Base-by-base conservation (phyloP, 1,284 basidiomycete genomes). In the Schizophyllum commune region DNA sequence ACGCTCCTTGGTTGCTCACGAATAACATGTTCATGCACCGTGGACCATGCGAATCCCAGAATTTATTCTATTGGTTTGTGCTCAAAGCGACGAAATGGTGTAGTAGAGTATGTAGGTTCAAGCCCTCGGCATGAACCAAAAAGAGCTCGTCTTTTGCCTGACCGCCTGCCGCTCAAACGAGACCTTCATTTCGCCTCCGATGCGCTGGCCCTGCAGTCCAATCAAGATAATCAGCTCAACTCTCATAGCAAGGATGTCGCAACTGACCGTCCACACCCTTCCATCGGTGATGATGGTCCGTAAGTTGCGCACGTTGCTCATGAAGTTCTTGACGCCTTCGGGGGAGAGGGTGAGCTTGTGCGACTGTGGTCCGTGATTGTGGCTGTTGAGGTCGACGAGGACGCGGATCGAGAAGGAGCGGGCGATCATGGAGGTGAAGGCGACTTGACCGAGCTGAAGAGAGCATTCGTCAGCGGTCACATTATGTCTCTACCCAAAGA, bases 201-300 rank as follows among this genome's bases (percentile, higher is more conserved):
- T 32, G n/a, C 17, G 39, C 20, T 51, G 56, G 58, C 57, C 56
- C 21, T 47, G 52, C 21, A 27, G 9, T 53, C 27, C 51, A 17
- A 19, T 22, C 33, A 15, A n/a, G 19, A 20, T 21, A 55, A 13
- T 55, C 61, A 22, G 20, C 22, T n/a, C 32, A 32, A 51, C 52
- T 19, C 32, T 1, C 33, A 4, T 39, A 55, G 33, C 47, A 19
- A 21, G 20, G 34, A 15, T 57, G 55, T 22, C n/a, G 20, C 32
- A 15, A 70, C 76, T 65, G 65, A 87, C 88, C 66, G 75, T 82
- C 86, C 86, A 89, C 8, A 82, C 68, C 51, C 84, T 75, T 53
- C 76, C 77, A 62, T 80, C 81, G 32, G 79, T 81, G 33, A 86
- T 70, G 52, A 89, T 74, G 61, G 73, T 80, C 57, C 70, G 69